phyloP scores from a whole-genome alignment of 2,329 filamentous ascomycete species.

The Fusarium subtropicale region DNA sequence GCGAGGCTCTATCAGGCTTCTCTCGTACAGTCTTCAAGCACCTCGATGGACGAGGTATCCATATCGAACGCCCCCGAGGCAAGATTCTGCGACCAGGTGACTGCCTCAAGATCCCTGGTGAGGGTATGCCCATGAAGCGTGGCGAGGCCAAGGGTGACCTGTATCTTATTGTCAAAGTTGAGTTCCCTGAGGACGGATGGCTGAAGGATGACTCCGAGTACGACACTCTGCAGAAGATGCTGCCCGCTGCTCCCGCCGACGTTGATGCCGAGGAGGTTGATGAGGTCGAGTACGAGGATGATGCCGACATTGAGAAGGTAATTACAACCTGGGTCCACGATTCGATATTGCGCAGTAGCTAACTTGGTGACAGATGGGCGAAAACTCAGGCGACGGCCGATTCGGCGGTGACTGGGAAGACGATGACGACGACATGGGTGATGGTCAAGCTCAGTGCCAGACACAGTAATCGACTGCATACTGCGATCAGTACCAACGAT shows the following conservation, averaged over 20 bases:
- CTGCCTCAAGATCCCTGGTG: slow-evolving; percentile 84
- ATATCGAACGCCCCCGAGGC: slow-evolving; percentile 81
- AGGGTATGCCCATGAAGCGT: slow-evolving; percentile 95
- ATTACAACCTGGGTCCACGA: slow-evolving; percentile 43
- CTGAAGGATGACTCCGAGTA: slow-evolving; percentile 77
- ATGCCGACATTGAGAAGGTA: slow-evolving; percentile 84
- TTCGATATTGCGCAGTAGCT: slow-evolving; percentile 8
- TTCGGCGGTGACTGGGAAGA: slow-evolving; percentile 73
- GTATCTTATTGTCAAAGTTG: slow-evolving; percentile 85
- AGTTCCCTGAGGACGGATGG: slow-evolving; percentile 92
- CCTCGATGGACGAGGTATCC: slow-evolving; percentile 91
- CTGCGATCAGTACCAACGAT: slow-evolving; percentile 12
- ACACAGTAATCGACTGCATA: slow-evolving; percentile 68
- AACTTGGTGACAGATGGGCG: slow-evolving; percentile 69
- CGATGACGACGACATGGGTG: slow-evolving; percentile 77
- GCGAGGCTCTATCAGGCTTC: slow-evolving; percentile 89
- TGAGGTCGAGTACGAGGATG: slow-evolving; percentile 87
- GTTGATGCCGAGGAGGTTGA: slow-evolving; percentile 82
- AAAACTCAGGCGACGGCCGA: slow-evolving; percentile 74
- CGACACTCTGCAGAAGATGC: slow-evolving; percentile 76
- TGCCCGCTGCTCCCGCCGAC: slow-evolving; percentile 72
- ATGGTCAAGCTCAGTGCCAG: slow-evolving; percentile 75
- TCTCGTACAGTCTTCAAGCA: slow-evolving; percentile 91
- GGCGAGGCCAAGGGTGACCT: slow-evolving; percentile 87
- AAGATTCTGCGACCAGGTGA: slow-evolving; percentile 86